These are phyloP conservation scores for Phaeosphaeriaceae sp. DNA, from an alignment of 2,329 filamentous ascomycete genomes.

Conservation along the genomic window DNA sequence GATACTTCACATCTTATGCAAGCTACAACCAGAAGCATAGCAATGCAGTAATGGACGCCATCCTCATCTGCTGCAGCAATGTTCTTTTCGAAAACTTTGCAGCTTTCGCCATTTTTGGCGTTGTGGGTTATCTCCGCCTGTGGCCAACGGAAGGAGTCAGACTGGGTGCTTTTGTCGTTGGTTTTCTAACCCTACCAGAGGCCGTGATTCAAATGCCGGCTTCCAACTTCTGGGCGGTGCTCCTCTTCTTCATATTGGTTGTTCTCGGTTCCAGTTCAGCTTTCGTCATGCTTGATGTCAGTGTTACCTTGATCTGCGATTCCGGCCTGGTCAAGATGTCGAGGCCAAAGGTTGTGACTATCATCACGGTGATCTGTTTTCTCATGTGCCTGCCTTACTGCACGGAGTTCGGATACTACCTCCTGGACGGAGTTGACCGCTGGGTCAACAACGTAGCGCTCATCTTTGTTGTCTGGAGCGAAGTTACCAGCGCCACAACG, in stretches of 20 bases:
- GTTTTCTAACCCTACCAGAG: constrained; percentile 64
- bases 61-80: constrained; percentile 63
- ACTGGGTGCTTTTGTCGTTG: constrained; percentile 63
- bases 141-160: constrained; percentile 53
- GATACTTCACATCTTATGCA: constrained; percentile 63
- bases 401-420: constrained; percentile 64
- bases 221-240: constrained; percentile 64
- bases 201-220: constrained; percentile 64
- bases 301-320: constrained; percentile 62
- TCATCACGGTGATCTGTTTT: constrained; percentile 58
- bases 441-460: constrained; percentile 64
- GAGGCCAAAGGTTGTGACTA: constrained; percentile 58
- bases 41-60: constrained; percentile 65
- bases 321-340: constrained; percentile 55
- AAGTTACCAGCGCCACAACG: constrained; percentile 61
- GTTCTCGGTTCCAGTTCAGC: constrained; percentile 65
- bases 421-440: constrained; percentile 61
- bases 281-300: constrained; percentile 65
- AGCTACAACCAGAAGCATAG: constrained; percentile 64
- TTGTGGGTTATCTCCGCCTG: constrained; percentile 58
- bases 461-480: constrained; percentile 61
- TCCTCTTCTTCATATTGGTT: constrained; percentile 65
- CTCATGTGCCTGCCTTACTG: constrained; percentile 63
- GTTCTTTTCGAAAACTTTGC: constrained; percentile 63
- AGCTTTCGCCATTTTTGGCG: constrained; percentile 61